A percentile compares a stretch with the other conserved stretches of the same genome.
These are phyloP conservation scores for Fusarium aywerte DNA, from an alignment of 2,329 filamentous ascomycete species.

Conservation along the genomic window DNA sequence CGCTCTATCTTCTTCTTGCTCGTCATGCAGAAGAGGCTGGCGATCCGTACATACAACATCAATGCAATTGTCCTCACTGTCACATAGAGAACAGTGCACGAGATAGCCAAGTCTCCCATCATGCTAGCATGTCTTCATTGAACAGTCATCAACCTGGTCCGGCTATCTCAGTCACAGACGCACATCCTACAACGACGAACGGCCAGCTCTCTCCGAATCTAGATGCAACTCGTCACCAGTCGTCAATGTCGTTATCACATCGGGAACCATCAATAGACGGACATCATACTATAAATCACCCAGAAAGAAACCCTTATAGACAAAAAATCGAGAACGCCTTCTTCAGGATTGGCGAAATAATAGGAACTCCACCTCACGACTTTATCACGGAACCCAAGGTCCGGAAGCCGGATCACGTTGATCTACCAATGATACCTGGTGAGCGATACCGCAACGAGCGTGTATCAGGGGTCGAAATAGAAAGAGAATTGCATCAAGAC, in stretches of 20 bases:
- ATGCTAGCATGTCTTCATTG: not conserved
- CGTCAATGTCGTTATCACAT: not conserved
- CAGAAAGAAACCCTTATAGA: constrained; percentile 43
- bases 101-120: not conserved
- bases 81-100: not conserved
- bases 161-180: not conserved
- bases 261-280: not conserved
- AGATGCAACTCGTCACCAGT: not conserved
- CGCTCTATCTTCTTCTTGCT: constrained; percentile 64
- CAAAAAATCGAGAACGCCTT: constrained; percentile 57
- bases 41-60: not conserved
- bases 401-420: not conserved
- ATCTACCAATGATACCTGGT: constrained; percentile 19
- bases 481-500: constrained; percentile 9
- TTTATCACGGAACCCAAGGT: constrained; percentile 35
- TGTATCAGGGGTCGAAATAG: not conserved
- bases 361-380: constrained; percentile 61
- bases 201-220: not conserved
- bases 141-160: not conserved
- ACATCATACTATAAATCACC: constrained; percentile 33
- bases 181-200: not conserved
- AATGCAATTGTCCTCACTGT: constrained; percentile 33
- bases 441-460: not conserved
- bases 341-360: constrained; percentile 55
- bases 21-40: constrained; percentile 21